Evolutionary conservation across 2,329 filamentous ascomycete genomes (phyloP).

Genomic region (Scorias spongiosa): DNA sequence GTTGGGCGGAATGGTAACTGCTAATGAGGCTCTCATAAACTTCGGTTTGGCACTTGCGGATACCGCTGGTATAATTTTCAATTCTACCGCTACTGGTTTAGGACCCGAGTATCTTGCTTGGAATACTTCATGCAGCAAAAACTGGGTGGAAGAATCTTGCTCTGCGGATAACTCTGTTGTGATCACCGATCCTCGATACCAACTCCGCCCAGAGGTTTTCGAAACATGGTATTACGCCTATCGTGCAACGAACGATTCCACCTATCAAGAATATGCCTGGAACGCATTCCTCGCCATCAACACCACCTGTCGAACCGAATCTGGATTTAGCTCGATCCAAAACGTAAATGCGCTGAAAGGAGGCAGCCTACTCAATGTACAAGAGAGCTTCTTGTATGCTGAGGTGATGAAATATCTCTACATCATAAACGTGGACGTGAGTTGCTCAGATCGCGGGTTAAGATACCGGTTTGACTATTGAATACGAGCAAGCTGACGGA

Average conservation of each 20-base stretch:
- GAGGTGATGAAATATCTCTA: constrained; percentile 55
- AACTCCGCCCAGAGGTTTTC: constrained; percentile 8
- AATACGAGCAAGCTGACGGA: too few relatives aligned
- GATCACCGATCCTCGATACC: constrained; percentile 6
- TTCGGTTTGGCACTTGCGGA: constrained; percentile 18
- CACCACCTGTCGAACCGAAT: constrained; percentile 44
- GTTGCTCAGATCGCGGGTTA: constrained; percentile 26
- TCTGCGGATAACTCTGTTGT: constrained; percentile 6
- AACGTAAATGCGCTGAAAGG: constrained; percentile 52
- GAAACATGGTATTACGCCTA: constrained; percentile 75
- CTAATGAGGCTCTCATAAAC: constrained; percentile 13
- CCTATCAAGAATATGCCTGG: constrained; percentile 76
- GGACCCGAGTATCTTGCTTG: constrained; percentile 16
- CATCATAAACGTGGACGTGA: constrained; percentile 27
- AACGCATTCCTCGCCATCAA: constrained; percentile 58
- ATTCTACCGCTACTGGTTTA: constrained; percentile 11
- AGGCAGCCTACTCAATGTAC: constrained; percentile 49
- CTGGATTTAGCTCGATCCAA: constrained; percentile 49
- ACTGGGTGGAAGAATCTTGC: constrained; percentile 3
- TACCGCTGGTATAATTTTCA: constrained; percentile 11
- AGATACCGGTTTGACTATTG: too few relatives aligned
- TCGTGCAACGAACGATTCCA: constrained; percentile 55
- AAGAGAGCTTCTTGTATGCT: constrained; percentile 80
- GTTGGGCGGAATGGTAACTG: constrained; percentile 16
- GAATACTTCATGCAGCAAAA: constrained; percentile 7